A percentile compares a stretch with the other conserved stretches of the same genome.
phyloP scores from a whole-genome alignment of 768 basidiomycete species.

The Russula dissimulans region DNA sequence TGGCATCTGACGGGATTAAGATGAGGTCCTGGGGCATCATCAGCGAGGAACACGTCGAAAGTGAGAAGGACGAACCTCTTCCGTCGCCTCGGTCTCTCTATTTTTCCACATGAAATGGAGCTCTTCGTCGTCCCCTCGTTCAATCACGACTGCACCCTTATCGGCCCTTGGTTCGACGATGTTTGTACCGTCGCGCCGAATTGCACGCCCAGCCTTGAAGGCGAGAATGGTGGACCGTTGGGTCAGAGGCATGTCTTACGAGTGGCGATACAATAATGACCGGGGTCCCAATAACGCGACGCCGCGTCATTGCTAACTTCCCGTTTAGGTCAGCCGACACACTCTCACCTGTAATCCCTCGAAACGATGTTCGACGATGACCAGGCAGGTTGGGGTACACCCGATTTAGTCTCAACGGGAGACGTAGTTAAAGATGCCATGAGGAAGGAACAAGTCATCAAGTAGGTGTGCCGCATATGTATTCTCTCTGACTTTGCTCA shows the following conservation, averaged over 20 bases:
- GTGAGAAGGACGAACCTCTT: constrained; percentile 42
- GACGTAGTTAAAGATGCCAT: constrained; percentile 72
- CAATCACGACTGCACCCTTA: constrained; percentile 66
- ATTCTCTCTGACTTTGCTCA: not conserved
- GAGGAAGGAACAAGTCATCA: constrained; percentile 66
- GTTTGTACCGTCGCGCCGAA: constrained; percentile 57
- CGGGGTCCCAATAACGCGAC: not conserved
- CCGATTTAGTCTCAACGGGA: constrained; percentile 33
- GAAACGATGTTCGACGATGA: constrained; percentile 16
- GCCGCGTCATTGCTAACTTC: constrained; percentile 13
- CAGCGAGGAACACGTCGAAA: not conserved
- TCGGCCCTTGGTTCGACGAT: constrained; percentile 55
- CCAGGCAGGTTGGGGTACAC: constrained; percentile 13
- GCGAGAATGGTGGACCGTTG: constrained; percentile 29
- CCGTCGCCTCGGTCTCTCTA: constrained; percentile 45
- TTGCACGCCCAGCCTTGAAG: constrained; percentile 67
- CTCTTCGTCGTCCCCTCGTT: constrained; percentile 64
- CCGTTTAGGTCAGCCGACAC: not conserved
- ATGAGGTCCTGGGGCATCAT: constrained; percentile 59
- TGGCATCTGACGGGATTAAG: constrained; percentile 79
- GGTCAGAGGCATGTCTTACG: constrained; percentile 12
- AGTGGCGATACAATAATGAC: not conserved
- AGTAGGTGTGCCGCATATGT: constrained; percentile 37
- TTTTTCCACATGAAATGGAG: constrained; percentile 79
- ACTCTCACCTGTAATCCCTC: not conserved